These are phyloP conservation scores for Sclerotinia minor DNA, from an alignment of 2,329 filamentous ascomycete genomes.

Conservation along the genomic window DNA sequence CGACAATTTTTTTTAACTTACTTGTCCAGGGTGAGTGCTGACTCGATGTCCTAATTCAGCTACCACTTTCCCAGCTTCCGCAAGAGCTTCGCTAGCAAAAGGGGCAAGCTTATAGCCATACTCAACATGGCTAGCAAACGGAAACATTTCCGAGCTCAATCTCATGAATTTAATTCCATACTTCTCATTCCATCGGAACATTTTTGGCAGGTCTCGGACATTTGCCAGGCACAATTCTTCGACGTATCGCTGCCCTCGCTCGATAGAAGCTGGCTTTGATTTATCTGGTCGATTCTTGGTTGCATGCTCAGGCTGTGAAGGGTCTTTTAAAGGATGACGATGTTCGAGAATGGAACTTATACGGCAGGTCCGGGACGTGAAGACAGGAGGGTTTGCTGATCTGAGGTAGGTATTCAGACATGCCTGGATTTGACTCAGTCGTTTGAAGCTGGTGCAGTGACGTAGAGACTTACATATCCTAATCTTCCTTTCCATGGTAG, in stretches of 20 bases:
- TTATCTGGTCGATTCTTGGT: constrained; percentile 86
- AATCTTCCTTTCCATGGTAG: constrained; percentile 87
- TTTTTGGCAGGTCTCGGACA: constrained; percentile 77
- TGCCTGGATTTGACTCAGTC: constrained; percentile 52
- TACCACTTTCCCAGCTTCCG: constrained; percentile 73
- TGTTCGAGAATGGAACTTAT: constrained; percentile 90
- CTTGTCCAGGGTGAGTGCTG: constrained; percentile 84
- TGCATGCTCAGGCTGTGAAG: constrained; percentile 72
- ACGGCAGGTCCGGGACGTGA: constrained; percentile 87
- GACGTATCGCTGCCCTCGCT: constrained; percentile 70
- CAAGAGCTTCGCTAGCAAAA: constrained; percentile 77
- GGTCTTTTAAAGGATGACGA: constrained; percentile 75
- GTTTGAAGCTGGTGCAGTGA: background rate
- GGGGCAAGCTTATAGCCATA: constrained; percentile 83
- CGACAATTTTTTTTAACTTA: background rate
- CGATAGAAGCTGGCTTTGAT: constrained; percentile 63
- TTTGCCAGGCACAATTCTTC: constrained; percentile 79
- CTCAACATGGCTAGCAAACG: constrained; percentile 84
- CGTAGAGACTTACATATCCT: constrained; percentile 68
- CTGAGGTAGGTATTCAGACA: constrained; percentile 92
- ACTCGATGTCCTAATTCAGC: constrained; percentile 79
- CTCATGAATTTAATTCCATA: constrained; percentile 92
- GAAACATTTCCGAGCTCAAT: constrained; percentile 94
- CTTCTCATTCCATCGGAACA: constrained; percentile 87
- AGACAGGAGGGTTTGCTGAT: constrained; percentile 77